Base-by-base conservation (phyloP, 2,329 filamentous ascomycete genomes). In the Alternaria rosae region DNA sequence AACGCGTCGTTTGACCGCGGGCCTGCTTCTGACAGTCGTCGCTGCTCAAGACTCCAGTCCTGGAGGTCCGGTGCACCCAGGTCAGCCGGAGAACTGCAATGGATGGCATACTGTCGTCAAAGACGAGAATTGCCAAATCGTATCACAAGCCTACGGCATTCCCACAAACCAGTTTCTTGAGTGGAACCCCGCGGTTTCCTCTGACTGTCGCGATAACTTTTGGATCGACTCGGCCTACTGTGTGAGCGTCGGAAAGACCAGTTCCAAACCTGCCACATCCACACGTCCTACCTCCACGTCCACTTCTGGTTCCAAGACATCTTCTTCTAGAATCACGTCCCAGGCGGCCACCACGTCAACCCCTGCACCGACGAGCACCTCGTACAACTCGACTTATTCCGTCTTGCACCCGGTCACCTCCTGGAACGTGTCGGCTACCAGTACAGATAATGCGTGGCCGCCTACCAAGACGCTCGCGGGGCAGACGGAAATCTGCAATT, bases 191-290 rank as follows among this genome's bases (percentile, higher is more conserved):
- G 51, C 51, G 7, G 51, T 54, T 28, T 54, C 51, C 7, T 43
- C 35, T 17, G 35, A 54, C 38, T 54, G 35, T 20, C 51, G 38
- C 23, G 9, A 44, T 12, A 54, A 54, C 38, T 54, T 54, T 30
- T 54, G 51, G 51, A 13, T 42, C 6, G 51, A 54, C 21, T 54
- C 51, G 6, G 51, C 51, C 23, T 54, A 54, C n/a, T 54, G 51
- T 54, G 51, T 54, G 21, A 54, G 35, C 2, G 13, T 54, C 12
- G 51, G 38, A 28, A 25, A 44, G 10, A 30, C 5, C 25, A 54
- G 38, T 23, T 42, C 51, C 17, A 43, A 13, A 43, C 23, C 23
- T 5, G 28, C 51, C 13, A 28, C 20, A 23, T 54, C 23, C 11
- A 15, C 30, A 13, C 30, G 30, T 2, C 13, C 30, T 35, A 35